Base-by-base conservation (phyloP, 179 eudicot species). In the Monotropa hypopitys region DNA sequence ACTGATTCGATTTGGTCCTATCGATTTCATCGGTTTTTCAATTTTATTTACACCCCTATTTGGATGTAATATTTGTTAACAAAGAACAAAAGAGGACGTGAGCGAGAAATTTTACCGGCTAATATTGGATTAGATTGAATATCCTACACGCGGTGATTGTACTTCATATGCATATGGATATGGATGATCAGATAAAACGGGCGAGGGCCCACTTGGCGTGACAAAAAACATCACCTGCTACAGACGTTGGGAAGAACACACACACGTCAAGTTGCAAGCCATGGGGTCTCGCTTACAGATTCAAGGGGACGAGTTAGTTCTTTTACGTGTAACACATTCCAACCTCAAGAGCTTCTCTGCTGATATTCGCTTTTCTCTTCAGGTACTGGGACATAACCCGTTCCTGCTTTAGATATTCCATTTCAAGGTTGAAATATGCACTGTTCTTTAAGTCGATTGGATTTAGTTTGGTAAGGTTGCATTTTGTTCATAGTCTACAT, bases 321-420 rank as follows among this genome's bases (percentile, higher is more conserved):
- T 87, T 23, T 76, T 92, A 73, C 84, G 82, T 9, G 81, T 92
- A 6, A 90, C 98, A 20, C 98, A 94, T 84, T 92, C 97, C 57
- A 94, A 94, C 76, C 80, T 94, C 74, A 92, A 89, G 84, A 86
- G 87, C 77, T 94, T 94, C 78, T 84, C 88, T 51, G 80, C 92
- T 43, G 96, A 94, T 80, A 71, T 86, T 80, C 91, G 97, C 26
- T 87, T 94, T 80, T 87, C 94, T 30, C 89, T 89, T 79, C 87
- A 88, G 91, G 98, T 94, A 74, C n/a, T 61, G 18, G 15, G 54
- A 21, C n/a, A 16, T 69, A 21, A 45, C 28, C 1, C 3, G 56
- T 57, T 72, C 54, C n/a, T 62, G 23, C 30, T 54, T 54, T 35
- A 16, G 32, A 69, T 47, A 20, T 70, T 18, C 35, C 35, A 43